A percentile compares a stretch with the other conserved stretches of the same genome.
These are phyloP conservation scores for Begonia fuchsioides DNA, from an alignment of 306 rosid species.

Conservation along the genomic window DNA sequence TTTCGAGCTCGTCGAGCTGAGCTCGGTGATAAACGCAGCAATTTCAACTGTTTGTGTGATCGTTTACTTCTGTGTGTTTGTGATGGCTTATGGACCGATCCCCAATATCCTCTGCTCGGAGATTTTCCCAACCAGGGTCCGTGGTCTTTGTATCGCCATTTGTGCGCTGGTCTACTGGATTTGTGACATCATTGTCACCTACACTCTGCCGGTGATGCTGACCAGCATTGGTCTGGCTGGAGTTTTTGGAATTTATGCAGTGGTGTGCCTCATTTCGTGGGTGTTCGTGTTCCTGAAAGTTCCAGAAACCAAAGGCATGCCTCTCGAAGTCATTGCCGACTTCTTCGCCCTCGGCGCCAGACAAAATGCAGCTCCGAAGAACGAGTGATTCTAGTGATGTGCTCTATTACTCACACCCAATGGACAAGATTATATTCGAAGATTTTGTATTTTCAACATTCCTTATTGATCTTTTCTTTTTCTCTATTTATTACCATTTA, in stretches of 20 bases:
- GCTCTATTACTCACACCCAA: no score
- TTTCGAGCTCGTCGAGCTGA: constrained; percentile 21
- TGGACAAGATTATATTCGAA: no score
- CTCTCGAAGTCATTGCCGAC: constrained; percentile 71
- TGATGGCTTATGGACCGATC: constrained; percentile 62
- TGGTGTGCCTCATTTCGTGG: constrained; percentile 47
- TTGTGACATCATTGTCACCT: constrained; percentile 56
- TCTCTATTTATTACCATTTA: no score
- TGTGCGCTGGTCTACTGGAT: constrained; percentile 60
- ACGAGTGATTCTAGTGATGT: neutral
- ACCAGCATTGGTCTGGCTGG: constrained; percentile 43
- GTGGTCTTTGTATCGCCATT: constrained; percentile 71
- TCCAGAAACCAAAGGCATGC: constrained; percentile 90
- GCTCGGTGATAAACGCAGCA: constrained; percentile 37
- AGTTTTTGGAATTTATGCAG: constrained; percentile 45
- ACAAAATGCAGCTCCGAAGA: constrained; percentile 21
- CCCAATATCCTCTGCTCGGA: constrained; percentile 72
- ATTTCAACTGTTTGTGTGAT: constrained; percentile 50
- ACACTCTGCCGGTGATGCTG: constrained; percentile 53
- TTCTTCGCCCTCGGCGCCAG: constrained; percentile 58
- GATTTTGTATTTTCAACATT: no score
- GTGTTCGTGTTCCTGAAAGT: constrained; percentile 55
- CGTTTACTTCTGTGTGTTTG: constrained; percentile 49
- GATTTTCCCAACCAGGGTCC: constrained; percentile 71
- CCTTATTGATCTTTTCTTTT: no score